A percentile compares a stretch with the other conserved stretches of the same genome.
Evolutionary conservation across 1,139 yeast genomes (phyloP).

Genomic region (Magnusiomyces tetraspermus): DNA sequence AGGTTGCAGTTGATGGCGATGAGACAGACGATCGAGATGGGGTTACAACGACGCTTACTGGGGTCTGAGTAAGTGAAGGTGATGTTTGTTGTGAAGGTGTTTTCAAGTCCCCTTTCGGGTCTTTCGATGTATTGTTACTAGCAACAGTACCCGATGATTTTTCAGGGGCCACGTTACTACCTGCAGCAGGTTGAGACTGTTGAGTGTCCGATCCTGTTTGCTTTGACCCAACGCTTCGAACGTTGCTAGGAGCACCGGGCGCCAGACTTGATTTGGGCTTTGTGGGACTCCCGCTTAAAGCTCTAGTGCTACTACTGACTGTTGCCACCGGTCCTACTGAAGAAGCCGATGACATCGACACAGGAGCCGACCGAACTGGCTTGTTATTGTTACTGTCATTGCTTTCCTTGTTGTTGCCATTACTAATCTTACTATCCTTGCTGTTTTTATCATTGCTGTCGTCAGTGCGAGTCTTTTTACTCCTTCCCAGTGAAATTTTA

Average conservation of each 20-base stretch:
- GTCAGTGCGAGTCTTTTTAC: background rate
- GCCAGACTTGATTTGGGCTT: too few species aligned
- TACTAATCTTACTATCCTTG: background rate
- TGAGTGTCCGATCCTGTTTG: too few species aligned
- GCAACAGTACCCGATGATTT: too few species aligned
- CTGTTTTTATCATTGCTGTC: background rate
- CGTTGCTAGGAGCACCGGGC: too few species aligned
- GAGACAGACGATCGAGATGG: conserved; percentile 1
- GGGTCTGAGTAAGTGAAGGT: background rate
- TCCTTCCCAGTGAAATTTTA: background rate
- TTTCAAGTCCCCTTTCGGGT: too few species aligned
- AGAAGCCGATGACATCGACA: background rate
- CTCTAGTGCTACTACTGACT: too few species aligned
- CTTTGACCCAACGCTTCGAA: too few species aligned
- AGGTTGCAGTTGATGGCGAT: background rate
- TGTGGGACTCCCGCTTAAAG: too few species aligned
- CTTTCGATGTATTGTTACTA: too few species aligned
- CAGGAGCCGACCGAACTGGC: background rate
- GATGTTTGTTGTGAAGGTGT: background rate
- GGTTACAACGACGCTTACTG: background rate
- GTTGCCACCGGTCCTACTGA: background rate
- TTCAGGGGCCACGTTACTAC: background rate
- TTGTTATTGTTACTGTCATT: too few species aligned
- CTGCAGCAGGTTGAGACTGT: background rate
- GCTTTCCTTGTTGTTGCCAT: background rate